Base-by-base conservation (phyloP, 495 filamentous ascomycete species). In the Penicillium subrubescens region DNA sequence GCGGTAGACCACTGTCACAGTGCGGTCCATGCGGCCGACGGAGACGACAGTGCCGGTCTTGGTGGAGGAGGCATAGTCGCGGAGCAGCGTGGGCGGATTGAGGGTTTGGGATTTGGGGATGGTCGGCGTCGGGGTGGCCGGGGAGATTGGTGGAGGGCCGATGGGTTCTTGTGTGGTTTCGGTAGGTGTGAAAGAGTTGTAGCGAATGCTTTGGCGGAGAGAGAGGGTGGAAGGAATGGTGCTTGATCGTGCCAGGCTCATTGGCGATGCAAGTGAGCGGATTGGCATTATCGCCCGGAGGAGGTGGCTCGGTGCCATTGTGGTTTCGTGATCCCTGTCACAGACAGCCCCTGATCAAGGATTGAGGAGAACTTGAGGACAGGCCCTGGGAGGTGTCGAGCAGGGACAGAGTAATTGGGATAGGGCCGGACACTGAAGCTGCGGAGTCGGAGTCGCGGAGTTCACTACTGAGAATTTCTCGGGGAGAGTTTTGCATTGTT, bases 1-100 rank as follows among this genome's bases (percentile, higher is more conserved):
- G 34, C 71, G 73, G 72, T 77, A 71, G 55, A 61, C 57, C 52
- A 83, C 79, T 58, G 73, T 75, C 59, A 79, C 79, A 48, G 78
- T 81, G 57, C 76, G 77, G 43, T 79, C 70, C 81, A 83, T 83
- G 43, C 73, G 71, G 58, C 79, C 81, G 64, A 78, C 81, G 31
- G 78, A 79, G 44, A 73, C 69, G 25, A 83, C 81, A 37, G 81
- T 83, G 66, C 81, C 81, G 61, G 67, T 76, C 62, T 78, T 79
- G 53, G 75, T 56, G 54, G 64, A 60, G 62, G 73, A 79, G 67
- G 78, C 75, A 63, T 81, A 82, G 48, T 63, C 61, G 65, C 79
- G 79, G 62, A 80, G 72, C 31, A 61, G 63, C 21, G 77, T 73
- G 27, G 78, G 71, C 15, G 60, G 67, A 39, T 64, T 51, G 46